These are phyloP conservation scores for Torulaspora gathmanii DNA, from an alignment of 805 yeast species.

Conservation along the genomic window DNA sequence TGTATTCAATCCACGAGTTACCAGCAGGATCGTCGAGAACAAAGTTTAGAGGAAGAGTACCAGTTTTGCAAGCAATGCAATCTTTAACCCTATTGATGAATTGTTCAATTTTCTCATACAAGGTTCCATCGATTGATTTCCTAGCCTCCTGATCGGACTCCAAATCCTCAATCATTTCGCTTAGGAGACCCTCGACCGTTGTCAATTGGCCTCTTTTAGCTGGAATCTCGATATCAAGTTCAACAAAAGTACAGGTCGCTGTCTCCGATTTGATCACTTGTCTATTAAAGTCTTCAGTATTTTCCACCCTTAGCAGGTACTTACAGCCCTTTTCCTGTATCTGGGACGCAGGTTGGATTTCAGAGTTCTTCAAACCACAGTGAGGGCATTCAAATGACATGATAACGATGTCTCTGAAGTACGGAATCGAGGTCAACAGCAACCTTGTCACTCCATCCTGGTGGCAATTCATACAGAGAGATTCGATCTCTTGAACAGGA, in stretches of 20 bases:
- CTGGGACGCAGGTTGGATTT: slow-evolving; percentile 91
- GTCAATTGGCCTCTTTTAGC: slow-evolving; percentile 91
- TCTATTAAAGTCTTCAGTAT: slow-evolving; percentile 70
- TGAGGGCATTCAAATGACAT: slow-evolving; percentile 97
- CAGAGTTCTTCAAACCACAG: slow-evolving; percentile 86
- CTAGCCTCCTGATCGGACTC: slow-evolving; percentile 77
- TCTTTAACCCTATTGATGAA: slow-evolving; percentile 58
- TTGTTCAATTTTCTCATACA: slow-evolving; percentile 67
- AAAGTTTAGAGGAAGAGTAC: slow-evolving; percentile 70
- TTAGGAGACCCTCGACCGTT: slow-evolving; percentile 81
- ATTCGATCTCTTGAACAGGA: slow-evolving; percentile 92
- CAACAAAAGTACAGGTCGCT: slow-evolving; percentile 72
- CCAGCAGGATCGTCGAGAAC: slow-evolving; percentile 92
- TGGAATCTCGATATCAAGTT: slow-evolving; percentile 90
- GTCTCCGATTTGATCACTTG: slow-evolving; percentile 90
- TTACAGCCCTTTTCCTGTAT: slow-evolving; percentile 85
- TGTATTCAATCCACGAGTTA: slow-evolving; percentile 90
- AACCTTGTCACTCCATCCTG: slow-evolving; percentile 78
- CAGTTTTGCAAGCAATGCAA: slow-evolving; percentile 61
- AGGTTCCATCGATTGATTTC: slow-evolving; percentile 65
- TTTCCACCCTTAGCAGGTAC: slow-evolving; percentile 64
- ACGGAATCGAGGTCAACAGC: slow-evolving; percentile 85
- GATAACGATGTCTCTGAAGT: slow-evolving; percentile 79
- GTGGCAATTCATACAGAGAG: slow-evolving; percentile 94
- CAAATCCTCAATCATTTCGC: slow-evolving; percentile 80